Evolutionary conservation across 23 red algal species (phyloP).

Genomic region (Cyanidiococcus yangmingshanensis): DNA sequence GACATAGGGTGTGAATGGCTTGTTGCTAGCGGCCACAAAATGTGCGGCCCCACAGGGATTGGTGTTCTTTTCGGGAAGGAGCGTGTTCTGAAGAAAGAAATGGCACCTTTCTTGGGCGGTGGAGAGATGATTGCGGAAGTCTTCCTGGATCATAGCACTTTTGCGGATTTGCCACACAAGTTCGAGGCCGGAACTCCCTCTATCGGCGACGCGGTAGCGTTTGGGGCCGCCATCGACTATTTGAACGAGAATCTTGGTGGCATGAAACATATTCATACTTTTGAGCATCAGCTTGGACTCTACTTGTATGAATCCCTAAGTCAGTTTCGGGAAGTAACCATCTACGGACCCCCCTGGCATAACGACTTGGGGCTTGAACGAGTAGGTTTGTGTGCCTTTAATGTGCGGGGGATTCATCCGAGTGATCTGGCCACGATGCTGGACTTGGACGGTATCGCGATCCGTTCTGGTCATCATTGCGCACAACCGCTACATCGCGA

Average conservation of each 20-base stretch:
- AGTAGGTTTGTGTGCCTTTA: slow-evolving; percentile 80
- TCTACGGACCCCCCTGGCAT: slow-evolving; percentile 61
- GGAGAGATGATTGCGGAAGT: slow-evolving; percentile 99
- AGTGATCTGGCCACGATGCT: slow-evolving; percentile 75
- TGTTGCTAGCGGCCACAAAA: slow-evolving; percentile 87
- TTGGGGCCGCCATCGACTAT: slow-evolving; percentile 75
- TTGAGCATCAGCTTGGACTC: slow-evolving; percentile 38
- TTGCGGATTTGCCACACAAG: slow-evolving; percentile 79
- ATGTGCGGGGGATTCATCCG: slow-evolving; percentile 73
- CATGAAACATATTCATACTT: slow-evolving; percentile 54
- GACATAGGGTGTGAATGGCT: slow-evolving; percentile 75
- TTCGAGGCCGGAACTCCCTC: slow-evolving; percentile 97
- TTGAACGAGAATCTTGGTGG: slow-evolving; percentile 37
- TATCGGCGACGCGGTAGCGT: slow-evolving; percentile 76
- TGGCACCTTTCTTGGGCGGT: slow-evolving; percentile 91
- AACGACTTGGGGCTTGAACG: not conserved
- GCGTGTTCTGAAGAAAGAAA: slow-evolving; percentile 44
- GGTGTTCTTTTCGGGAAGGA: slow-evolving; percentile 77
- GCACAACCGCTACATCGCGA: slow-evolving; percentile 83
- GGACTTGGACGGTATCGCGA: slow-evolving; percentile 91
- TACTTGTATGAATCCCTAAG: slow-evolving; percentile 68
- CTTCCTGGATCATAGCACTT: slow-evolving; percentile 56
- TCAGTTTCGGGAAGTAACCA: slow-evolving; percentile 51
- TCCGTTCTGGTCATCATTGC: slow-evolving; percentile 93
- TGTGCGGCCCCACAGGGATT: slow-evolving; percentile 96